These are phyloP conservation scores for Torrubiella hemipterigena DNA, from an alignment of 2,329 filamentous ascomycete species.

Conservation along the genomic window DNA sequence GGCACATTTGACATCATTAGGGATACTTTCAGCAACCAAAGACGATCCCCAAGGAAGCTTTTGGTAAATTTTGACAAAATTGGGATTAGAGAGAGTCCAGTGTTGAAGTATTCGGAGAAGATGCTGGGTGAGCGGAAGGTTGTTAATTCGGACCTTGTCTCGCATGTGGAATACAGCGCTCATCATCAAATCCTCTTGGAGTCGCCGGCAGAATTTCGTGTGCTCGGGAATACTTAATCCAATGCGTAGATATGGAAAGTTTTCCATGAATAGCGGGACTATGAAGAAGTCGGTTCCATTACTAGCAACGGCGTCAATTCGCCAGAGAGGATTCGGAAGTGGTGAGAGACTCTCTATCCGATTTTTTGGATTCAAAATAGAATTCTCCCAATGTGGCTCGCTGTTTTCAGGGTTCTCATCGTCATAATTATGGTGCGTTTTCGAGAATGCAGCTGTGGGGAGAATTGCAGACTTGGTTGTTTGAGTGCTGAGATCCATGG, in stretches of 20 bases:
- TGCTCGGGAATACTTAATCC: conserved; percentile 46
- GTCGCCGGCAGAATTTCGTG: conserved; percentile 22
- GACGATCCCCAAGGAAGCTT: conserved; percentile 43
- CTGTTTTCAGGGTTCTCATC: not conserved
- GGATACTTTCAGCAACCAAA: conserved; percentile 40
- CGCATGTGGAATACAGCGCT: conserved; percentile 39
- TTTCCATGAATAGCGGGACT: conserved; percentile 36
- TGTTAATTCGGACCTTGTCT: conserved; percentile 32
- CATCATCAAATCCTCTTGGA: conserved; percentile 33
- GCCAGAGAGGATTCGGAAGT: conserved; percentile 35
- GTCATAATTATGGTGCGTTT: conserved; percentile 6
- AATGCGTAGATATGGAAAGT: conserved; percentile 38
- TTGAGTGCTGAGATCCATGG: conserved; percentile 41
- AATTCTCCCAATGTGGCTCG: conserved; percentile 29
- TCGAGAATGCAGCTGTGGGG: conserved; percentile 43
- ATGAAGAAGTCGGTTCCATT: conserved; percentile 47
- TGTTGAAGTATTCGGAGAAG: conserved; percentile 40
- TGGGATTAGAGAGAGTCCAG: conserved; percentile 28
- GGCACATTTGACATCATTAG: conserved; percentile 32
- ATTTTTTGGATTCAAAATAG: conserved; percentile 47
- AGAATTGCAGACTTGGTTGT: conserved; percentile 45
- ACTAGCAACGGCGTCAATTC: conserved; percentile 45
- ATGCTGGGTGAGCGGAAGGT: conserved; percentile 39
- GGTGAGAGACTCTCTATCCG: conserved; percentile 43
- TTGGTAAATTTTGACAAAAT: conserved; percentile 25